A percentile compares a stretch with the other conserved stretches of the same genome.
Evolutionary conservation across 805 yeast species (phyloP).

Genomic region (Candida alai): DNA sequence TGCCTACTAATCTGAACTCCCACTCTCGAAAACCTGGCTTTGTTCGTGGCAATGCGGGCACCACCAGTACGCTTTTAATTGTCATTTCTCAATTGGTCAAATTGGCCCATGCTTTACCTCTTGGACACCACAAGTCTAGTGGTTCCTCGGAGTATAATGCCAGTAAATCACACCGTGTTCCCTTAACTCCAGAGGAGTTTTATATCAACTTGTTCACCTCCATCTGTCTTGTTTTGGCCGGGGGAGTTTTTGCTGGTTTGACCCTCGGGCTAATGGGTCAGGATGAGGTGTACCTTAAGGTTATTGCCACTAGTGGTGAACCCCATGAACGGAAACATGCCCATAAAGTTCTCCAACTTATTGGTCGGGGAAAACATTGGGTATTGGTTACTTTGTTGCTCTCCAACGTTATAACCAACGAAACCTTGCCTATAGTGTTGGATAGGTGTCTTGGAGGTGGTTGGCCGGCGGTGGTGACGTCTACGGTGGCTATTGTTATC

Average conservation of each 20-base stretch:
- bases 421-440: slow-evolving; percentile 88
- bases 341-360: slow-evolving; percentile 61
- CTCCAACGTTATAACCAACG: slow-evolving; percentile 89
- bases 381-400: slow-evolving; percentile 83
- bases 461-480: slow-evolving; percentile 89
- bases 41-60: too few relatives aligned
- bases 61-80: slow-evolving; percentile 23
- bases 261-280: slow-evolving; percentile 98
- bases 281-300: slow-evolving; percentile 91
- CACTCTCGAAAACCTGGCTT: too few relatives aligned
- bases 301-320: slow-evolving; percentile 85
- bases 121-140: too few relatives aligned
- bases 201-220: slow-evolving; percentile 52
- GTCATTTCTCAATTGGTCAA: slow-evolving; percentile 30
- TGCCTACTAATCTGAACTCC: too few relatives aligned
- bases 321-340: slow-evolving; percentile 65
- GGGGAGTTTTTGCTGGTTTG: slow-evolving; percentile 90
- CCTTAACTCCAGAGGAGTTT: slow-evolving; percentile 36
- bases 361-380: slow-evolving; percentile 92
- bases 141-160: too few relatives aligned
- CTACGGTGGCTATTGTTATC: slow-evolving; percentile 89
- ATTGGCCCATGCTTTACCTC: slow-evolving; percentile 34
- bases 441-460: slow-evolving; percentile 96
- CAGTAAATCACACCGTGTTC: too few relatives aligned
- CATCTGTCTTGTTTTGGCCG: slow-evolving; percentile 59